Evolutionary conservation across 1,284 basidiomycete species (phyloP), one percentile per base, ranked within the genome.

Genomic region (Leccinum cinnamomeum): DNA sequence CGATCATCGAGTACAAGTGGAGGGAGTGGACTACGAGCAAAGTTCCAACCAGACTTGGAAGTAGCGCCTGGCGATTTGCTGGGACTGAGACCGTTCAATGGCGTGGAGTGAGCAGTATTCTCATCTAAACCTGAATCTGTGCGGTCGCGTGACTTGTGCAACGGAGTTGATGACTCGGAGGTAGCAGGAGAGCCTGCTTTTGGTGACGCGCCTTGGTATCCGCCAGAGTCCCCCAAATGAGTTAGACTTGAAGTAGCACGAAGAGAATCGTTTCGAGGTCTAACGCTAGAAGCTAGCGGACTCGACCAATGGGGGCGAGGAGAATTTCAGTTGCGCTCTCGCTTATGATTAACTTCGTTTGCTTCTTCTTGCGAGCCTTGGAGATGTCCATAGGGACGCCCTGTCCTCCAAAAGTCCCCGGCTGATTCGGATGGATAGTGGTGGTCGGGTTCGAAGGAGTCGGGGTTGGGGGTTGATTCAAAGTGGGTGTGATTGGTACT

Each of bases 281-380:
- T 60, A n/a, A 46, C 51, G 14, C 57, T 58, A 51, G 67, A 62
- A 46, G 59, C 4, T 28, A 64, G 53, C 10, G 73, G 71, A 6
- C 72, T 70, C 1, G 62, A 64, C 84, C 86, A 87, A 59, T 79
- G 79, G 12, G 84, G 85, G 44, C 78, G 79, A 12, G 81, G 82
- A 4, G 84, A 80, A 70, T 84, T 85, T 85, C 86, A 87, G 69
- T 87, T 87, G 48, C 83, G 75, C 68, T 83, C 81, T 20, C 81
- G 74, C 46, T 72, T 68, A 58, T 84, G 81, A n/a, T 72, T 62
- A 8, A 77, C 63, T 64, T 81, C 83, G 6, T 71, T 70, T 62
- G 72, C 70, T 41, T 78, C 68, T 57, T 77, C 79, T 35, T 74
- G 65, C 28, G 28, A 28, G 28, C 28, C 28, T 28, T 28, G 28